A percentile compares a stretch with the other conserved stretches of the same genome.
Conservation (phyloP, 352 stramenopile genomes). For the Elongisporangium undulatum region DNA sequence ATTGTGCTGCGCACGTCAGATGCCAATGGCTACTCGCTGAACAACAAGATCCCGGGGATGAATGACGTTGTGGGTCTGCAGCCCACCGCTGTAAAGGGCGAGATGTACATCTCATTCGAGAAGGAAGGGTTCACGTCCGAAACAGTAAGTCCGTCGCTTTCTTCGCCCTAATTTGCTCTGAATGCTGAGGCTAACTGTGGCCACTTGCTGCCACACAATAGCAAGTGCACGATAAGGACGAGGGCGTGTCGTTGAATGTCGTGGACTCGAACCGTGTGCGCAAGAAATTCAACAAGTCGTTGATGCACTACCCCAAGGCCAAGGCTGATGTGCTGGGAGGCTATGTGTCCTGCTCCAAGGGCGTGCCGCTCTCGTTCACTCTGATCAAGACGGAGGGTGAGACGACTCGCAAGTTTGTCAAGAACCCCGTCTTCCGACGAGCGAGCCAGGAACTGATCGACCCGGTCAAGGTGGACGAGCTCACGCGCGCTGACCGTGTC, state of each 20-base stretch:
- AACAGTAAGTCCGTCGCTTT: constrained; percentile 15
- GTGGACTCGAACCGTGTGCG: constrained; percentile 74
- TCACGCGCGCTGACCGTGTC: constrained; percentile 29
- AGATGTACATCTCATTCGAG: constrained; percentile 65
- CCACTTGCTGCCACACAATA: constrained; percentile 3
- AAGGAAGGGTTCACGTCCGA: constrained; percentile 44
- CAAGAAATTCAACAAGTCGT: constrained; percentile 60
- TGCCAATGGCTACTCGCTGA: constrained; percentile 62
- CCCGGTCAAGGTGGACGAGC: constrained; percentile 41
- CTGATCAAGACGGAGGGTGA: constrained; percentile 25
- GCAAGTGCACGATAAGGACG: constrained; percentile 41
- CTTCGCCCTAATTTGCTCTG: neutral
- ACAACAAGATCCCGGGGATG: constrained; percentile 62
- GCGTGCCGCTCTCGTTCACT: constrained; percentile 30
- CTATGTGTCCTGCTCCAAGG: constrained; percentile 46
- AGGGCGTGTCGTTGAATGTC: constrained; percentile 35
- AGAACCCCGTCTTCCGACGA: constrained; percentile 41
- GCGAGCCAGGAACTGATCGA: constrained; percentile 34
- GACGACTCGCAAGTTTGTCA: constrained; percentile 32
- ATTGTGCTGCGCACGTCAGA: constrained; percentile 68
- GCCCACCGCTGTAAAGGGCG: constrained; percentile 43
- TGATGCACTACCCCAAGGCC: constrained; percentile 39
- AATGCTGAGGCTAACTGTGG: neutral
- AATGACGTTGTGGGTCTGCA: constrained; percentile 58
- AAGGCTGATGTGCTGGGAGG: constrained; percentile 44